Evolutionary conservation across 208 protist species (phyloP).

Genomic region (Leishmania mexicana): DNA sequence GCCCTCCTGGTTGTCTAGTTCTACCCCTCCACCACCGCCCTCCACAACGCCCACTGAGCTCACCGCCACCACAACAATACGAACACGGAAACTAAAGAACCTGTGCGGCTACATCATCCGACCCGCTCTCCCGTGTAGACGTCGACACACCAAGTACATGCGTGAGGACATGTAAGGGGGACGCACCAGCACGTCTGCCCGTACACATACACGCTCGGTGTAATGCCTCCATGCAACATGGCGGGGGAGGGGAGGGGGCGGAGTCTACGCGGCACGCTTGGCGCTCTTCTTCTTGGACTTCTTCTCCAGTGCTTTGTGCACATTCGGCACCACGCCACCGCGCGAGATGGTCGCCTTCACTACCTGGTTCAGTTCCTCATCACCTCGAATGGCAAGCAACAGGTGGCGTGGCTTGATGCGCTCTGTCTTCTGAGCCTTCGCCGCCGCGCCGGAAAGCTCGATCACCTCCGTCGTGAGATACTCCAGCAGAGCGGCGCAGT

Average conservation of each 20-base stretch:
- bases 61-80: neutral
- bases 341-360: conserved; percentile 95
- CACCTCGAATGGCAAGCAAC: conserved; percentile 97
- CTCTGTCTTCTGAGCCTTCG: conserved; percentile 97
- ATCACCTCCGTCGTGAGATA: conserved; percentile 99
- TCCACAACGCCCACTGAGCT: neutral
- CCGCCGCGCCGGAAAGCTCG: conserved; percentile 98
- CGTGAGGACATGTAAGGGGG: neutral
- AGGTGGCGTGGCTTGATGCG: conserved; percentile 99
- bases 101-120: neutral
- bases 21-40: neutral
- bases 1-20: neutral
- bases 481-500: conserved; percentile 98
- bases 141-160: neutral
- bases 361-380: conserved; percentile 99
- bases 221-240: neutral
- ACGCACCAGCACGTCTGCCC: neutral
- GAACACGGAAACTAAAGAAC: neutral
- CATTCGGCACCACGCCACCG: conserved; percentile 89
- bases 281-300: conserved; percentile 91
- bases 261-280: conserved; percentile 62
- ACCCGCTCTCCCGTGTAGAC: neutral
- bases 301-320: conserved; percentile 91
- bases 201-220: neutral
- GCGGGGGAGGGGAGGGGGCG: neutral